Evolutionary conservation across 768 basidiomycete species (phyloP), one percentile per base, ranked within the genome.

Genomic region (Grammothele lineata): DNA sequence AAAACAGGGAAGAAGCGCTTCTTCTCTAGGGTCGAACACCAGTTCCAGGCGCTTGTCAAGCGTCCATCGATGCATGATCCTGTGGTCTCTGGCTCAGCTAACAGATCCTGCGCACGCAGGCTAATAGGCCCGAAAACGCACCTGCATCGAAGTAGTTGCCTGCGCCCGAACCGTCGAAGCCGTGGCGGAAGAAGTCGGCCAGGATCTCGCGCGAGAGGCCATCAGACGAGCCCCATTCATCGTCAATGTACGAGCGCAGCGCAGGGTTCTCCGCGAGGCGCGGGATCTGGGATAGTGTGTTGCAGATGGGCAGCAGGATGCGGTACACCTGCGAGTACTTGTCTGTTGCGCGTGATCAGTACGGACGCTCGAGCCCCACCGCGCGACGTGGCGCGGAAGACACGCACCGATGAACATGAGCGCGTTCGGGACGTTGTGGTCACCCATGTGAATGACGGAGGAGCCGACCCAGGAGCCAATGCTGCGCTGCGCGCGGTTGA

Each of bases 281-380:
- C 12, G 85, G 80, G 48, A 92, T 85, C 52, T 89, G 83, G 3
- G 74, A 72, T 43, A 92, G 75, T 23, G 87, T 80, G 55, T 85
- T 92, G 70, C 87, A 91, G 48, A 92, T 86, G 4, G 90, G 90
- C 21, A 92, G 73, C 18, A 92, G 79, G 60, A 92, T 92, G 56
- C 90, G 85, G 67, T 92, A 92, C 39, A 92, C 86, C 62, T 92
- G 90, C 11, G 89, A 89, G 67, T 92, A 92, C 62, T 92, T 92
- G 75, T 92, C 77, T 77, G 37, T 18, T n/a, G 17, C 17, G 18
- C 9, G 27, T 30, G 27, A 30, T 15, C 30, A 39, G n/a, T 32
- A 30, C 37, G 21, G 30, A n/a, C 9, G 8, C 30, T 9, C n/a
- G 9, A 32, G 30, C 30, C 15, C 8, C 30, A 9, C 30, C 30